Evolutionary conservation across 1,284 basidiomycete species (phyloP), one percentile per base, ranked within the genome.

Genomic region (Cryptococcus amylolentus): DNA sequence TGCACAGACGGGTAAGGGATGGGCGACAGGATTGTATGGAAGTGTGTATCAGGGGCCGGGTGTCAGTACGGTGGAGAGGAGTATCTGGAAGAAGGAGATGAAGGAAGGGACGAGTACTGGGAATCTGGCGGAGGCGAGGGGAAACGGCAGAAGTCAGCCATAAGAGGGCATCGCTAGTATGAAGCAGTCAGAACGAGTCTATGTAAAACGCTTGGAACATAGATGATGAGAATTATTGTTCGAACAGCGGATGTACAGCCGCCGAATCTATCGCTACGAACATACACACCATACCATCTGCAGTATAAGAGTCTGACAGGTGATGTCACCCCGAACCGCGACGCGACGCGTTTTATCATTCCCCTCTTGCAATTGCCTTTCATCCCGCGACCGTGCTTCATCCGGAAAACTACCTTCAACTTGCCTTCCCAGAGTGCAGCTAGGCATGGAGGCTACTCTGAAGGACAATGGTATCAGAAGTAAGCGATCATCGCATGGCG

Each of bases 401-500:
- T 12, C 27, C 23, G n/a, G 5, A 4, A 28, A 20, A 18, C 7
- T 23, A 9, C 26, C 26, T 27, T 18, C 26, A 18, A 8, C 23
- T 23, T 6, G 18, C 26, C 14, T 18, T 23, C 14, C 18, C 8
- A 18, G 26, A 20, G 7, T 10, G 7, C 10, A 35, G 31, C 31
- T 35, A 35, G 31, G 31, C 14, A 71, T 71, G 66, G 69, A 72
- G 58, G 69, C 65, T 18, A 70, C 71, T 2, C 66, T 72, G 42
- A 62, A 61, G 40, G 69, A 65, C 43, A 56, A 61, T 1, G 62
- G 68, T 47, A 65, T 73, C 52, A 68, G 61, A 49, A 52, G 71
- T 73, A 41, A 55, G 65, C 20, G 12, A 10, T 5, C n/a, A 40
- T n/a, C n/a, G 40, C 40, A 27, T 26, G 27, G 10, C 26, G 12